phyloP scores from a whole-genome alignment of 2,329 filamentous ascomycete species.

The Diplodia intermedia region DNA sequence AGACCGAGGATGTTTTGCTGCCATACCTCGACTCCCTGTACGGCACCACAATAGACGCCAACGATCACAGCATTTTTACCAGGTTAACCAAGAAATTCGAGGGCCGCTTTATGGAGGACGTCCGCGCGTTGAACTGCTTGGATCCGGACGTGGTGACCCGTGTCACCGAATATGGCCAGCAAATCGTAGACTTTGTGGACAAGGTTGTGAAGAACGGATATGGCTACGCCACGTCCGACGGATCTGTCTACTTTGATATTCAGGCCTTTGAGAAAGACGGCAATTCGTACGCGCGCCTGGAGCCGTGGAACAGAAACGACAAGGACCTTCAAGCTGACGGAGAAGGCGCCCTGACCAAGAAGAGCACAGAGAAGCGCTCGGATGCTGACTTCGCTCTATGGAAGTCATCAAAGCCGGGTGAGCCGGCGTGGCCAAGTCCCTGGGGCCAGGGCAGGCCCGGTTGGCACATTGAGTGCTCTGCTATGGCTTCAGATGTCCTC shows the following conservation, averaged over 20 bases:
- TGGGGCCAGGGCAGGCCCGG: slow-evolving; percentile 90
- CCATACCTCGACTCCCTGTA: slow-evolving; percentile 77
- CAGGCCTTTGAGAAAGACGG: slow-evolving; percentile 81
- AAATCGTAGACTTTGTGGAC: slow-evolving; percentile 86
- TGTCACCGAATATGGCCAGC: slow-evolving; percentile 89
- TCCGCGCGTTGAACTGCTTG: slow-evolving; percentile 84
- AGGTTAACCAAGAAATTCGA: slow-evolving; percentile 87
- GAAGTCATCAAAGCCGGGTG: slow-evolving; percentile 91
- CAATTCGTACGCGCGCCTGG: slow-evolving; percentile 83
- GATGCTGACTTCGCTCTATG: slow-evolving; percentile 89
- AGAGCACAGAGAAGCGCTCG: slow-evolving; percentile 71
- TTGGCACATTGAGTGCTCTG: slow-evolving; percentile 97
- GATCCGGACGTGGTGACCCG: slow-evolving; percentile 81
- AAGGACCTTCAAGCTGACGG: slow-evolving; percentile 85
- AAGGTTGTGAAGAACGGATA: slow-evolving; percentile 84
- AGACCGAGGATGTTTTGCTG: slow-evolving; percentile 72
- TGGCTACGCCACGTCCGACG: slow-evolving; percentile 76
- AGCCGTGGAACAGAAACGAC: slow-evolving; percentile 85
- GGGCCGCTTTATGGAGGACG: slow-evolving; percentile 84
- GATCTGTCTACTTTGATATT: slow-evolving; percentile 95
- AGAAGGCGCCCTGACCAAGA: slow-evolving; percentile 76
- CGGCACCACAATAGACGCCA: slow-evolving; percentile 63
- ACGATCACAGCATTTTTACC: slow-evolving; percentile 80
- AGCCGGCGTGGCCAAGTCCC: slow-evolving; percentile 85
- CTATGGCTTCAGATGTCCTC: slow-evolving; percentile 91